Percentiles rank a stretch among this genome's conserved stretches.
Evolutionary conservation across 495 filamentous ascomycete genomes (phyloP).

Genomic region (Lasiosphaeria ovina): DNA sequence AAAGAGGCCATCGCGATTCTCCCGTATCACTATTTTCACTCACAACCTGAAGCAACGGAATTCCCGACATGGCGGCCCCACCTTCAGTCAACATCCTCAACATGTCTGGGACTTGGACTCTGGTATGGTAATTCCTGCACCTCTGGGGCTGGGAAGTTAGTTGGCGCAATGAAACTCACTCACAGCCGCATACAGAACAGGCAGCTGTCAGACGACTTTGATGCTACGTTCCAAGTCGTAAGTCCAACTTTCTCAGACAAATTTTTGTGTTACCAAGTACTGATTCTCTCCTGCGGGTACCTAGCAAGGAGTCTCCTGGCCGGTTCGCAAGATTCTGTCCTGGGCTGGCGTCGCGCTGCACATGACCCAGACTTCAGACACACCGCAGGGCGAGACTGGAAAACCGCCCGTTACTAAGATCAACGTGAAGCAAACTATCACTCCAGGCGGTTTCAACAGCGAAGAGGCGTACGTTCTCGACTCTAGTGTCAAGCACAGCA

Average conservation of each 20-base stretch:
- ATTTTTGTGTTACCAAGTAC: not conserved
- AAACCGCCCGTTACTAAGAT: not conserved
- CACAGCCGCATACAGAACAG: not conserved
- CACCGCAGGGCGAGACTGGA: not conserved
- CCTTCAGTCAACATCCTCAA: not conserved
- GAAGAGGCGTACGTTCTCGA: conserved; percentile 5
- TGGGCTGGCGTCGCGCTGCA: conserved; percentile 6
- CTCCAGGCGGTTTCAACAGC: conserved; percentile 8
- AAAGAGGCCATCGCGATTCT: not conserved
- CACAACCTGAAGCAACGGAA: not conserved
- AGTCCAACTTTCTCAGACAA: not conserved
- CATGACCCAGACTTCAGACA: not conserved
- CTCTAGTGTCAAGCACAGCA: not conserved
- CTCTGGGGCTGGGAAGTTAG: too few relatives aligned
- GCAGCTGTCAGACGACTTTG: conserved; percentile 3
- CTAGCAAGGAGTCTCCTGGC: conserved; percentile 6
- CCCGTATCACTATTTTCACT: not conserved
- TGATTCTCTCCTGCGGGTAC: not conserved
- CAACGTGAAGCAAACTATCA: not conserved
- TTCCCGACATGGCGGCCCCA: not conserved
- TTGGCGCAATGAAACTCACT: not conserved
- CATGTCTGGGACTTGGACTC: conserved; percentile 3
- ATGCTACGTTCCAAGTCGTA: not conserved
- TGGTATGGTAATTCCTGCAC: not conserved
- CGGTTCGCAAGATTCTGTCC: conserved; percentile 6